Evolutionary conservation across 2,329 filamentous ascomycete species (phyloP).

Genomic region (Sporothrix curviconia): DNA sequence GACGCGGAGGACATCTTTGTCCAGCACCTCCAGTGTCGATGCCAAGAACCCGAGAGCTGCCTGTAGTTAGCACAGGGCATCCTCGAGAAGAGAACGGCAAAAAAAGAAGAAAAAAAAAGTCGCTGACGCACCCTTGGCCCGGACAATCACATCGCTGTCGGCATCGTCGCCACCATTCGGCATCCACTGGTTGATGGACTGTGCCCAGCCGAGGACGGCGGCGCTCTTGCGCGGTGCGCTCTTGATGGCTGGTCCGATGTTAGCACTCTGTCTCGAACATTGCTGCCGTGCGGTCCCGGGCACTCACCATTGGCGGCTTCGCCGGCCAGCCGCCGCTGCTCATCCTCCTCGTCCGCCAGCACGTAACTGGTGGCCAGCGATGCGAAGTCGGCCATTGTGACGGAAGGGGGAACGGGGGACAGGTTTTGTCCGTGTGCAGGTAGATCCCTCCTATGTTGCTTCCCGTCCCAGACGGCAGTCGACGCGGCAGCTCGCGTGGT

Average conservation of each 20-base stretch:
- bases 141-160: slow-evolving; percentile 43
- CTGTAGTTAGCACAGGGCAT: no score
- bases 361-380: slow-evolving; percentile 23
- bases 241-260: slow-evolving; percentile 16
- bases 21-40: slow-evolving; percentile 44
- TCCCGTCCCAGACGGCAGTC: slow-evolving; percentile 1
- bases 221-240: slow-evolving; percentile 19
- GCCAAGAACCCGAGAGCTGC: slow-evolving; percentile 52
- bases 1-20: slow-evolving; percentile 38
- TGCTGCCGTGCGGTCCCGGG: background rate
- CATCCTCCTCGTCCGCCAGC: slow-evolving; percentile 21
- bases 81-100: no score
- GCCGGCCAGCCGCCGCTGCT: slow-evolving; percentile 17
- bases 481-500: background rate
- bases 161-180: slow-evolving; percentile 18
- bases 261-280: background rate
- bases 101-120: no score
- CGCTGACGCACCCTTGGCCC: slow-evolving; percentile 40
- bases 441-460: background rate
- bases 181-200: slow-evolving; percentile 31
- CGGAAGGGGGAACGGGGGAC: background rate
- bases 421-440: background rate
- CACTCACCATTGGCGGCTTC: slow-evolving; percentile 20
- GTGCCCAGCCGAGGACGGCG: slow-evolving; percentile 22
- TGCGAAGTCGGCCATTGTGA: slow-evolving; percentile 22